Evolutionary conservation across 75 land plant genomes (phyloP).

Genomic region (Isoetes taiwanensis): DNA sequence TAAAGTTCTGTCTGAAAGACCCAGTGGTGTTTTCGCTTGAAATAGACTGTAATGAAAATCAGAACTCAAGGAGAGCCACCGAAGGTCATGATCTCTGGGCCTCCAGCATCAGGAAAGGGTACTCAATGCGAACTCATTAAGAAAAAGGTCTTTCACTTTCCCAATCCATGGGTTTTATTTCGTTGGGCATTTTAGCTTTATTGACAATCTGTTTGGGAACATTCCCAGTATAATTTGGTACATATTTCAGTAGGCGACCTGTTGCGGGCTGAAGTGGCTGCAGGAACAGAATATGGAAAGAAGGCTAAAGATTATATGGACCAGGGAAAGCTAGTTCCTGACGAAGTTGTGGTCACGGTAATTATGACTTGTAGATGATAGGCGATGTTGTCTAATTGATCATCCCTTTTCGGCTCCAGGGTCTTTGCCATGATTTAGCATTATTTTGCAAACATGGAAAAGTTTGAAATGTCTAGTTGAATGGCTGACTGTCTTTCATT

Average conservation of each 20-base stretch:
- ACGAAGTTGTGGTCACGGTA: slow-evolving; percentile 84
- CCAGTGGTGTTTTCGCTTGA: no score
- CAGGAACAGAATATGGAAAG: slow-evolving; percentile 64
- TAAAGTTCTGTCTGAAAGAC: no score
- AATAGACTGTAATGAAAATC: no score
- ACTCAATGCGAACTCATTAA: slow-evolving; percentile 63
- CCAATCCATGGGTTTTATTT: background rate
- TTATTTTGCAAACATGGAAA: background rate
- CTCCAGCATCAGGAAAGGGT: slow-evolving; percentile 77
- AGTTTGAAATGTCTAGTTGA: slow-evolving; percentile 1
- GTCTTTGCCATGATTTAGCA: no score
- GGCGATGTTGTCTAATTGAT: no score
- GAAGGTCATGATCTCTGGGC: slow-evolving; percentile 58
- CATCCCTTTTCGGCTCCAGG: no score
- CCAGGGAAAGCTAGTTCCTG: slow-evolving; percentile 69
- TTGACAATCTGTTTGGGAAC: background rate
- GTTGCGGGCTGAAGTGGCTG: slow-evolving; percentile 68
- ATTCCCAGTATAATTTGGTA: slow-evolving; percentile 60
- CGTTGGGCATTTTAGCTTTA: background rate
- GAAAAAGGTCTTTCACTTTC: slow-evolving; percentile 40
- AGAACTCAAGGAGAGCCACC: no score
- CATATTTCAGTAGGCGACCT: slow-evolving; percentile 86
- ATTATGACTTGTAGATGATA: no score
- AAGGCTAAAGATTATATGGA: slow-evolving; percentile 79
- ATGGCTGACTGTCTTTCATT: background rate